Percentiles rank a stretch among this genome's conserved stretches.
phyloP scores from a whole-genome alignment of 371 early-diverging fungal genomes.

The Chytridiales sp. region DNA sequence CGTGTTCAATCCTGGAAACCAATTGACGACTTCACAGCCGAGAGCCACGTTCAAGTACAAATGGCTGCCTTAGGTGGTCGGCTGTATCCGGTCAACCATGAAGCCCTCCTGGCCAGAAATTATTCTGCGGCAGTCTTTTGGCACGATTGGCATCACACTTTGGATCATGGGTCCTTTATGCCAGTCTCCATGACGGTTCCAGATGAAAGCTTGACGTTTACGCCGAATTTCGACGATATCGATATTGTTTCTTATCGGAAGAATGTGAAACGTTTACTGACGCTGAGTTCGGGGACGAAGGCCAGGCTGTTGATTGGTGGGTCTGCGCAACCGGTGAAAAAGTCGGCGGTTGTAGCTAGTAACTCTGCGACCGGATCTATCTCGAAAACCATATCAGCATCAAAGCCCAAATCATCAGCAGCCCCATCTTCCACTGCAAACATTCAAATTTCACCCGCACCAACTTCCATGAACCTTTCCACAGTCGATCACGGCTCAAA shows the following conservation, averaged over 20 bases:
- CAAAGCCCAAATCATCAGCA: too few relatives aligned
- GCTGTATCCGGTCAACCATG: constrained; percentile 18
- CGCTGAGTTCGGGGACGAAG: too few relatives aligned
- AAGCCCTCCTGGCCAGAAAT: not conserved
- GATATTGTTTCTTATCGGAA: constrained; percentile 14
- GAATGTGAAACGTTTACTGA: too few relatives aligned
- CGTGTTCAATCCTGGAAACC: constrained; percentile 20
- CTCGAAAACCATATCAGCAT: too few relatives aligned
- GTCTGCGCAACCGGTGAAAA: too few relatives aligned
- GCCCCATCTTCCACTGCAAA: too few relatives aligned
- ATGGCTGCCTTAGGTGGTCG: constrained; percentile 18
- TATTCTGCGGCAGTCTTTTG: constrained; percentile 12
- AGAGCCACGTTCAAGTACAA: not conserved
- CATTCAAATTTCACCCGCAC: too few relatives aligned
- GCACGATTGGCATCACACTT: constrained; percentile 17
- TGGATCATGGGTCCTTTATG: not conserved
- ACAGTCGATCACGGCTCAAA: too few relatives aligned
- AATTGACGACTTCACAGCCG: constrained; percentile 2
- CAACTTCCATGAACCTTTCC: too few relatives aligned
- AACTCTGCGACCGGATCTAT: too few relatives aligned
- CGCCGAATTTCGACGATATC: constrained; percentile 21
- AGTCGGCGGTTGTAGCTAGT: too few relatives aligned
- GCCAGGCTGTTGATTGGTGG: too few relatives aligned
- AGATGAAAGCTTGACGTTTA: not conserved
- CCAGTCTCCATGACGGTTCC: not conserved